Evolutionary conservation across 164 flowering plant genomes (phyloP).

Genomic region (Taxillus chinensis): DNA sequence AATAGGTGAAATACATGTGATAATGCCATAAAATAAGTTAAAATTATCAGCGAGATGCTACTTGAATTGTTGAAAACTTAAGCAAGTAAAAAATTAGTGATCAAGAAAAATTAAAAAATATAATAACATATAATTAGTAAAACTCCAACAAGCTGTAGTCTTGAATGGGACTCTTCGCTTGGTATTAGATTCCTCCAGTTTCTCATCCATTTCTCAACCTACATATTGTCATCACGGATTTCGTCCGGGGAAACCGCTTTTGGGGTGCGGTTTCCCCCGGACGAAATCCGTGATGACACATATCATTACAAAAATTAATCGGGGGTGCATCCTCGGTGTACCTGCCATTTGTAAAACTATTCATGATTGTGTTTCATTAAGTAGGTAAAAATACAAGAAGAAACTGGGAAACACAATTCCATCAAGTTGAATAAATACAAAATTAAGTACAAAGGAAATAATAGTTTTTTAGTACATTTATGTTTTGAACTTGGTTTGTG

Average conservation of each 20-base stretch:
- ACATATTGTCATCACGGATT: slow-evolving; percentile 1
- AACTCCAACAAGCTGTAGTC: slow-evolving; percentile 46
- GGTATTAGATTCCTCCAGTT: slow-evolving; percentile 79
- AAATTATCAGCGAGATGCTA: too few species aligned
- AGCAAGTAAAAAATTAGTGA: too few species aligned
- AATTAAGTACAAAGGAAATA: slow-evolving; percentile 66
- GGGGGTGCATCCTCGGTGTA: slow-evolving; percentile 94
- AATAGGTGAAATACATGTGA: background rate
- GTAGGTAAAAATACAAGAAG: too few species aligned
- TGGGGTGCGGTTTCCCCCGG: slow-evolving; percentile 90
- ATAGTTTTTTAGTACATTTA: too few species aligned
- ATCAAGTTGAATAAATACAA: too few species aligned
- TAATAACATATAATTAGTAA: slow-evolving; percentile 53
- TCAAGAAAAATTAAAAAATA: too few species aligned
- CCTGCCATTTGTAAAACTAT: slow-evolving; percentile 97
- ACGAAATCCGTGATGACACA: too few species aligned
- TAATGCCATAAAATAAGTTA: background rate
- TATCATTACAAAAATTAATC: slow-evolving; percentile 96
- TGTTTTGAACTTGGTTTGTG: too few species aligned
- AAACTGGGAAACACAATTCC: too few species aligned
- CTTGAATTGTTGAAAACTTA: too few species aligned
- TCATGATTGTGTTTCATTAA: too few species aligned
- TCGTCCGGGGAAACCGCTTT: slow-evolving; percentile 38
- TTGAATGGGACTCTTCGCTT: slow-evolving; percentile 55
- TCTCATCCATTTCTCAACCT: slow-evolving; percentile 97